A percentile compares a stretch with the other conserved stretches of the same genome.
phyloP scores from a whole-genome alignment of 139 green algal genomes.

The Ettlia oleoabundans region DNA sequence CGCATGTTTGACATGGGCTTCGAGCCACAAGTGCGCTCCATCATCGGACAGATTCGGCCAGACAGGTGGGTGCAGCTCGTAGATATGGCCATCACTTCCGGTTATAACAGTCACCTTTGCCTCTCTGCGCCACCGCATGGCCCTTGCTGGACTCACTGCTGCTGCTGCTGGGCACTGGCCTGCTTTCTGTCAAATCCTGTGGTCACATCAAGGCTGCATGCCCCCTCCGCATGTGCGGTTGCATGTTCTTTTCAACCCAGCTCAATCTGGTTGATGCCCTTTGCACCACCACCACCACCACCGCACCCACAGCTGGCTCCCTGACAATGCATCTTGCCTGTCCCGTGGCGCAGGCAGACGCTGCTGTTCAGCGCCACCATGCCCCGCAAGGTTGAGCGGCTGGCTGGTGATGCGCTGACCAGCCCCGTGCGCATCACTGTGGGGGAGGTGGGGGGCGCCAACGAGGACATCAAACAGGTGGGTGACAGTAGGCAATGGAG shows the following conservation, averaged over 20 bases:
- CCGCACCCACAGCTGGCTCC: too few relatives aligned
- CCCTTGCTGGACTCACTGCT: too few relatives aligned
- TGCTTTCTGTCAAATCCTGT: too few relatives aligned
- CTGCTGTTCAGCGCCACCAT: slow-evolving; percentile 96
- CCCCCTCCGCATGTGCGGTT: too few relatives aligned
- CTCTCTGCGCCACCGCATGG: too few relatives aligned
- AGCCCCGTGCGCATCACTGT: slow-evolving; percentile 82
- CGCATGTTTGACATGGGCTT: slow-evolving; percentile 99
- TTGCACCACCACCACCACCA: too few relatives aligned
- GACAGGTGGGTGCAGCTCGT: slow-evolving; percentile 72
- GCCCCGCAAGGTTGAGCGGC: slow-evolving; percentile 79
- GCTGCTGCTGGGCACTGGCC: too few relatives aligned
- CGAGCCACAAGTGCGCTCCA: slow-evolving; percentile 86
- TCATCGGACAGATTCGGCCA: slow-evolving; percentile 86
- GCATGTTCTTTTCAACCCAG: too few relatives aligned
- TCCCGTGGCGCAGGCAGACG: slow-evolving; percentile 66
- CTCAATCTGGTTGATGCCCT: too few relatives aligned
- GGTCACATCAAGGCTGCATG: too few relatives aligned
- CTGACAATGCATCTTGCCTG: not conserved
- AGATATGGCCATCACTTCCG: too few relatives aligned
- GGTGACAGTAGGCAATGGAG: slow-evolving; percentile 25
- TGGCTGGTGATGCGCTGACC: slow-evolving; percentile 79
- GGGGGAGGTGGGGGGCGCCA: slow-evolving; percentile 67
- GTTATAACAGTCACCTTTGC: not conserved
- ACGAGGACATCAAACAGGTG: slow-evolving; percentile 76